Base-by-base conservation (phyloP, 108 stramenopile genomes). In the Conticribra weissflogii region DNA sequence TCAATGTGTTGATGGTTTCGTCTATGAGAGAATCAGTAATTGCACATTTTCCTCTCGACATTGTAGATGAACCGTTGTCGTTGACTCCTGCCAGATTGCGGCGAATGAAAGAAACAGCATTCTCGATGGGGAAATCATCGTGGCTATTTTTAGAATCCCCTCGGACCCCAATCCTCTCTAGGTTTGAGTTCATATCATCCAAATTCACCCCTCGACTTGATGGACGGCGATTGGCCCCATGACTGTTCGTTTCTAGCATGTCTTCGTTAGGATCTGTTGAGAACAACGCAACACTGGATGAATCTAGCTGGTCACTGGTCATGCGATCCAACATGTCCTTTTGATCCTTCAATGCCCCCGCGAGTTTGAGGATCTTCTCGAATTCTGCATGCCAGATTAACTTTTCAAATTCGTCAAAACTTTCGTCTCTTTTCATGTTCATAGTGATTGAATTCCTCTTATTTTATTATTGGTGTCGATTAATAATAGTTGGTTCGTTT, bases 1-100 rank as follows among this genome's bases (percentile, higher is more conserved):
- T 74, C 12, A 81, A 54, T 22, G 79, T 50, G 1, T 49, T 59
- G 24, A 82, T 78, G 18, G 81, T 78, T 41, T 82, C 81, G 31
- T 82, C 71, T 15, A 82, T 63, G 3, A 82, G 72, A 23, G 71
- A 74, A 50, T 82, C 81, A 0, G 72, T 82, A 22, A 70, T 60
- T 0, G 66, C 46, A 28, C 63, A 66, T 46, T 58, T 47, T 52
- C 81, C 81, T 41, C 76, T 63, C 23, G 28, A 50, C 27, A 76
- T 60, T n/a, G 30, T 50, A 50, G 24, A 18, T 29, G 44, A 24
- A 17, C 14, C 60, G 17, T 53, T 24, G 8, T 62, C 46, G 7
- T n/a, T 54, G 3, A 49, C 23, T 54, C 52, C 59, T 36, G 49
- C 19, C 41, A 75, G 50, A 50, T 58, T 25, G 7, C 28, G 54